A percentile compares a stretch with the other conserved stretches of the same genome.
Conservation (phyloP, 2,329 filamentous ascomycete genomes). For the Epichloe sylvatica region DNA sequence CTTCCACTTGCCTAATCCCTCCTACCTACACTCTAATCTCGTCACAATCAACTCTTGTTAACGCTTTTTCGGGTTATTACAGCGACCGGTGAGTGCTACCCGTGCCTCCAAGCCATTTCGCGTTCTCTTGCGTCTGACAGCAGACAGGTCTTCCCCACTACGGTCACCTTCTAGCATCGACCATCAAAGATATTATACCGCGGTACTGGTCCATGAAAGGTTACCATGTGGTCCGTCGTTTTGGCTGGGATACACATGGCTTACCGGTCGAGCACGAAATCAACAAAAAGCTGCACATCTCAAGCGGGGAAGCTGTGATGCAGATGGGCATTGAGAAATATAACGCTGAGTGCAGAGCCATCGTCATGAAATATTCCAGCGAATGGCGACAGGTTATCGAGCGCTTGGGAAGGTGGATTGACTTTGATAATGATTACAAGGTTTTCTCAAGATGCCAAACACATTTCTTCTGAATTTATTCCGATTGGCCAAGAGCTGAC, state of each 20-base stretch:
- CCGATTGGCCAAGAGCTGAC: not conserved
- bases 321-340: conserved; percentile 70
- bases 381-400: conserved; percentile 73
- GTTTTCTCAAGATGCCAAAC: conserved; percentile 15
- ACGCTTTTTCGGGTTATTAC: no score
- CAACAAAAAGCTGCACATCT: conserved; percentile 76
- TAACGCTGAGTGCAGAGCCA: conserved; percentile 71
- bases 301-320: conserved; percentile 65
- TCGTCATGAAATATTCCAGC: conserved; percentile 69
- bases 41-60: no score
- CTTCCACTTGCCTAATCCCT: not conserved
- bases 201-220: conserved; percentile 90
- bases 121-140: not conserved
- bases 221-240: conserved; percentile 68
- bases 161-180: conserved; percentile 63
- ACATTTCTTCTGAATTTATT: not conserved
- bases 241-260: conserved; percentile 57
- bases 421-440: conserved; percentile 72
- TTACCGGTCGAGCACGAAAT: conserved; percentile 61
- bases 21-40: no score
- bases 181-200: conserved; percentile 85
- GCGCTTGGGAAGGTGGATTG: conserved; percentile 59
- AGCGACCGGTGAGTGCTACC: conserved; percentile 4
- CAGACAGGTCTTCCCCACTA: conserved; percentile 13
- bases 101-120: not conserved